Evolutionary conservation across 768 basidiomycete species (phyloP).

Genomic region (Coprinopsis sp.): DNA sequence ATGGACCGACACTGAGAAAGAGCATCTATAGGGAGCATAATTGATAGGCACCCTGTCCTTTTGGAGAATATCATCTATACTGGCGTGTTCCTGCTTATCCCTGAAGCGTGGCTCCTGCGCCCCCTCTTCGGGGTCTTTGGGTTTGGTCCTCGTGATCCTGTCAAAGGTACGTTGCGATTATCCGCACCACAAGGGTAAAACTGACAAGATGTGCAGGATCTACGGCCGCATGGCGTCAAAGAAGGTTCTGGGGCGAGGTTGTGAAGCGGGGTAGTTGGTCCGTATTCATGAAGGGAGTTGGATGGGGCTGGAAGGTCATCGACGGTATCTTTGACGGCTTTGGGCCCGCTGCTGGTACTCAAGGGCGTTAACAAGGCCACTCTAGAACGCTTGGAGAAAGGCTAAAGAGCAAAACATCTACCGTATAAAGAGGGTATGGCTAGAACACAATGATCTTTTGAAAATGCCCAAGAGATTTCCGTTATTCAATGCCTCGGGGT

Average conservation of each 20-base stretch:
- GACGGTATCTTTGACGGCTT: not conserved
- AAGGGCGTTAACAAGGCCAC: too few relatives aligned
- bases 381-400: too few relatives aligned
- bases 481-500: too few relatives aligned
- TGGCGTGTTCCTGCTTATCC: slow-evolving; percentile 22
- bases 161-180: too few relatives aligned
- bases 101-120: slow-evolving; percentile 24
- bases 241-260: slow-evolving; percentile 27
- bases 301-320: slow-evolving; percentile 1
- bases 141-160: slow-evolving; percentile 28
- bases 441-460: too few relatives aligned
- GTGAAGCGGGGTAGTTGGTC: slow-evolving; percentile 31
- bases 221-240: slow-evolving; percentile 30
- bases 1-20: not conserved
- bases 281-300: slow-evolving; percentile 18
- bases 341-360: not conserved
- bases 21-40: slow-evolving; percentile 26
- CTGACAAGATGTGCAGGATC: slow-evolving; percentile 21
- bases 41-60: slow-evolving; percentile 31
- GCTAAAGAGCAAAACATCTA: too few relatives aligned
- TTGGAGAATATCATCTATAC: slow-evolving; percentile 19
- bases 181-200: not conserved
- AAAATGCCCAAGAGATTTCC: too few relatives aligned
- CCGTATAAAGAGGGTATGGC: too few relatives aligned
- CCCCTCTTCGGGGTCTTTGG: slow-evolving; percentile 30